These are phyloP conservation scores for Penicillium sp. DNA, from an alignment of 2,329 filamentous ascomycete genomes.

Conservation along the genomic window DNA sequence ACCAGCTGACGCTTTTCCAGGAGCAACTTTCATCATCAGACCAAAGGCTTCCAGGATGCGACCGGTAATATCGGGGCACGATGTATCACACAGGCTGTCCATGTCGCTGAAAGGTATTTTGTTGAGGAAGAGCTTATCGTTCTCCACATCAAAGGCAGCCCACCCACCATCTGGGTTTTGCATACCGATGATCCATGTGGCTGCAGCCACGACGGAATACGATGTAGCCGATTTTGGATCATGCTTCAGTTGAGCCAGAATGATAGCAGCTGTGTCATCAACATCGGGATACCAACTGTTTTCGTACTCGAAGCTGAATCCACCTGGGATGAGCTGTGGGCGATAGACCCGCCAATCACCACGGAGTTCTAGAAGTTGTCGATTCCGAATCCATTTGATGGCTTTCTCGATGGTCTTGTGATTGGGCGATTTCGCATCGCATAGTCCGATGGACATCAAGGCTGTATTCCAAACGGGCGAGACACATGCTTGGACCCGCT, in stretches of 20 bases:
- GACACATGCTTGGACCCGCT: slow-evolving; percentile 27
- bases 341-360: slow-evolving; percentile 33
- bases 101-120: slow-evolving; percentile 41
- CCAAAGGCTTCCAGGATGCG: slow-evolving; percentile 33
- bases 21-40: neutral
- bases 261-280: slow-evolving; percentile 33
- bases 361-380: slow-evolving; percentile 22
- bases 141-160: slow-evolving; percentile 37
- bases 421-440: slow-evolving; percentile 14
- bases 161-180: slow-evolving; percentile 41
- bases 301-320: slow-evolving; percentile 32
- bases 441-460: slow-evolving; percentile 32
- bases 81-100: slow-evolving; percentile 35
- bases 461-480: slow-evolving; percentile 39
- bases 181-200: slow-evolving; percentile 36
- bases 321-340: slow-evolving; percentile 23
- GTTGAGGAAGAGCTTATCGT: slow-evolving; percentile 35
- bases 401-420: neutral
- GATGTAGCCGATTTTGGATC: slow-evolving; percentile 9
- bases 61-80: slow-evolving; percentile 36
- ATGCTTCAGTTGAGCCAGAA: slow-evolving; percentile 30
- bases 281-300: slow-evolving; percentile 36
- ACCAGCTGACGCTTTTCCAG: no score
- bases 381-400: slow-evolving; percentile 14
- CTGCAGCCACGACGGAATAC: slow-evolving; percentile 8